Base-by-base conservation (phyloP, 495 filamentous ascomycete species). In the Neurospora sp. region DNA sequence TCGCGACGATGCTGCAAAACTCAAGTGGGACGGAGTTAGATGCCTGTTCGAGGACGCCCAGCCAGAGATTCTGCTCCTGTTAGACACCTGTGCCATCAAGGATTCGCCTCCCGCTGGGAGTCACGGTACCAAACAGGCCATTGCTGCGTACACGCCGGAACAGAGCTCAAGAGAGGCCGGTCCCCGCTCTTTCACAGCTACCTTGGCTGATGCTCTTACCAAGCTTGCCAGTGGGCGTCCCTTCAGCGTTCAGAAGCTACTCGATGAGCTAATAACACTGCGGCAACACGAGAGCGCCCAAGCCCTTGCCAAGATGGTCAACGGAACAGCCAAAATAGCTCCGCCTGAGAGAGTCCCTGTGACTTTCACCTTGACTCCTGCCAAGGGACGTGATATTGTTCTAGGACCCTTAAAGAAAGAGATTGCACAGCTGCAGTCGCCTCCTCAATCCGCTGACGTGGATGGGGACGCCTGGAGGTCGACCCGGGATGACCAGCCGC, bases 71-170 rank as follows among this genome's bases (percentile, higher is more conserved):
- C 79, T 87, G 39, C 77, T 87, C 16, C 73, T 87, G 41, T 79
- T 87, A 42, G 85, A 87, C 76, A 81, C 83, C 11, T 86, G 85
- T 71, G 81, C 81, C 39, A 66, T 81, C 7, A 80, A 81, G 20
- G 85, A 88, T 71, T 81, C 83, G 31, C 77, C 82, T 6, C 76
- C 78, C 70, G 75, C 81, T 10, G 83, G 85, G 6, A 83, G 82
- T 35, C 82, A 83, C 75, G 86, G 85, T 54, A 78, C 81, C 39
- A 89, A 89, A 76, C 87, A 88, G 76, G 83, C 82, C n/a, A 87
- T 89, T 71, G 85, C 87, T 7, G 85, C 86, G 9, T 86, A 82
- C 54, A 83, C 80, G 7, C 85, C 83, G 1, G 87, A 89, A 16
- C 83, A 88, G 73, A 80, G 76, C 74, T 72, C 79, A 20, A 75